Base-by-base conservation (phyloP, 2,329 filamentous ascomycete genomes). In the Biscogniauxia mediterranea region DNA sequence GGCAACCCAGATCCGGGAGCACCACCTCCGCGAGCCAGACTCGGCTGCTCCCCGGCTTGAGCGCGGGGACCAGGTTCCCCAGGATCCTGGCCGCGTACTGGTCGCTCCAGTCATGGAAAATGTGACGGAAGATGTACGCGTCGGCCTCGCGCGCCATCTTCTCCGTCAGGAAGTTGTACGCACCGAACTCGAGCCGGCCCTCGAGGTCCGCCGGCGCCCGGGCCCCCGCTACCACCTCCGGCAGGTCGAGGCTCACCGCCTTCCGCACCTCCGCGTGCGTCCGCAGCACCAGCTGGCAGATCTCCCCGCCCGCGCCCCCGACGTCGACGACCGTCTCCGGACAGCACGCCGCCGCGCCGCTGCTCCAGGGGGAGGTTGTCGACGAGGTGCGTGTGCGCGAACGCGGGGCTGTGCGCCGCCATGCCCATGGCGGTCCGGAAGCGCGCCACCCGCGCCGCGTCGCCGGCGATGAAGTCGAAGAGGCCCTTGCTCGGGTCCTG, bases 91-190 rank as follows among this genome's bases (percentile, higher is more conserved):
- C 61, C 11, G 64, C 69, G 56, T 75, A 73, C 56, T 73, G 64
- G 54, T 77, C 74, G 42, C 68, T 66, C 73, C 73, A 77, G 58
- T 75, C 70, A 55, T 76, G 73, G 63, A 75, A 70, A 49, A 75
- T 74, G 57, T 70, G 71, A 6, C 73, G 71, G 60, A 76, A 68
- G 17, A 73, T 46, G 26, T 69, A 73, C 15, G 64, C 68, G 19
- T 71, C 67, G 0, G 65, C 68, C 8, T 61, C 46, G 20, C 58
- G 61, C 5, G 65, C 49, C 59, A 70, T 61, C 17, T 55, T 55
- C 57, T 70, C 54, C 0, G 63, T 61, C 9, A 71, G 51, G 63
- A 71, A 71, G 60, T 71, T 66, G 42, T 71, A 70, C 19, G 54
- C 42, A 38, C 38, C 61, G 19, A 66, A 72, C 26, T 62, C 60